phyloP scores from a whole-genome alignment of 2,329 filamentous ascomycete genomes.

The Arachnomyces sp. region DNA sequence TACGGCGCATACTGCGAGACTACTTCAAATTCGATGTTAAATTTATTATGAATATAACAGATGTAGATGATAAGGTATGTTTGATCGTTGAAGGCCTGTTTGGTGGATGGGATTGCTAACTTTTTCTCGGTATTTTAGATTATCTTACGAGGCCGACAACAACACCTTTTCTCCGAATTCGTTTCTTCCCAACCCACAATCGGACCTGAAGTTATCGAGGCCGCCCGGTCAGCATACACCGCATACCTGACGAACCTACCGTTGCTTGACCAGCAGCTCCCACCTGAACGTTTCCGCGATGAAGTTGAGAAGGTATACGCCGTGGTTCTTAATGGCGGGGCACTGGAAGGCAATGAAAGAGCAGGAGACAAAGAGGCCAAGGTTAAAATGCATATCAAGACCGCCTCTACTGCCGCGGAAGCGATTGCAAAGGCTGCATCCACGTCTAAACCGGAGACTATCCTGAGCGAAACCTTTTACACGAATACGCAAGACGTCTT shows the following conservation, averaged over 20 bases:
- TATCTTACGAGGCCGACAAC: conserved; percentile 61
- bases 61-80: conserved; percentile 65
- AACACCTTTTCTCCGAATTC: conserved; percentile 67
- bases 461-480: conserved; percentile 44
- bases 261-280: conserved; percentile 37
- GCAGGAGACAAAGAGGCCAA: conserved; percentile 76
- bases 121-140: conserved; percentile 38
- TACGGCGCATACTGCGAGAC: conserved; percentile 71
- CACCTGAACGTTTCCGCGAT: conserved; percentile 41
- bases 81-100: neutral
- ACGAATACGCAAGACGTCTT: conserved; percentile 60
- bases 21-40: conserved; percentile 77
- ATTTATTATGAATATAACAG: conserved; percentile 92
- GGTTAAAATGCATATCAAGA: conserved; percentile 79
- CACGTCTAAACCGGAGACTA: conserved; percentile 15
- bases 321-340: conserved; percentile 47
- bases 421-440: conserved; percentile 36
- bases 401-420: conserved; percentile 46
- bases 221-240: conserved; percentile 45
- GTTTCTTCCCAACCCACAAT: conserved; percentile 44
- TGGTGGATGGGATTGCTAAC: neutral
- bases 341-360: conserved; percentile 45
- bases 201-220: conserved; percentile 40
- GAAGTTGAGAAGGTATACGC: conserved; percentile 47
- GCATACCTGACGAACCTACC: conserved; percentile 61